These are phyloP conservation scores for Tulasnella sp. DNA, from an alignment of 768 basidiomycete genomes.

Conservation along the genomic window DNA sequence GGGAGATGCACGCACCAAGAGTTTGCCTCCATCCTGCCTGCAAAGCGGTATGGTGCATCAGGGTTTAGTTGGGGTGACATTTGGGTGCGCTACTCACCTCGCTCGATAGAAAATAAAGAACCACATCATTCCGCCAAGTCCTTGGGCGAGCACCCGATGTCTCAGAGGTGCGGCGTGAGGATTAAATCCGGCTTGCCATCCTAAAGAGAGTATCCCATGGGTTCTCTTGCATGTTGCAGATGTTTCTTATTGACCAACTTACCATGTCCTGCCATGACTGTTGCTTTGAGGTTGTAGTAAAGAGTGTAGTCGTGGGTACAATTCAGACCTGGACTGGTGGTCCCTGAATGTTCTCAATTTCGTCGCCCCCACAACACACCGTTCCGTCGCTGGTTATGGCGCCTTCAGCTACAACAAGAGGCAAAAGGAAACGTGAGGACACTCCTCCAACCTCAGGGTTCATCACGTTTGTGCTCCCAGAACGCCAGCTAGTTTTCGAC, in stretches of 20 bases:
- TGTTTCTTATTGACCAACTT: slow-evolving; percentile 11
- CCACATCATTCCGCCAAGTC: slow-evolving; percentile 91
- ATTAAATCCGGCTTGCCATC: slow-evolving; percentile 55
- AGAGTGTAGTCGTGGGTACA: slow-evolving; percentile 27
- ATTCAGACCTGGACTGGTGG: slow-evolving; percentile 34
- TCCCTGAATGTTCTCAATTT: slow-evolving; percentile 40
- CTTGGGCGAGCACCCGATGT: slow-evolving; percentile 72
- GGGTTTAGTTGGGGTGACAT: not conserved
- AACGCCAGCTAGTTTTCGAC: slow-evolving; percentile 29
- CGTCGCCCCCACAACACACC: slow-evolving; percentile 33
- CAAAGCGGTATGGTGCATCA: slow-evolving; percentile 3
- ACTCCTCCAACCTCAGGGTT: slow-evolving; percentile 17
- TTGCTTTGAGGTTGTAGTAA: slow-evolving; percentile 20
- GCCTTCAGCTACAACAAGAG: slow-evolving; percentile 28
- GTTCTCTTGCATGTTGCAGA: not conserved
- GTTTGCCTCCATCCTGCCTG: slow-evolving; percentile 68
- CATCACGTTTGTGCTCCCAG: slow-evolving; percentile 33
- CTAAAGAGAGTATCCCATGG: slow-evolving; percentile 22
- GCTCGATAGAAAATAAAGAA: slow-evolving; percentile 97
- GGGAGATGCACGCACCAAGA: slow-evolving; percentile 41
- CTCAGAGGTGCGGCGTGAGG: slow-evolving; percentile 74
- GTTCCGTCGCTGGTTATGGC: slow-evolving; percentile 48
- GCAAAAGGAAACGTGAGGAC: slow-evolving; percentile 21
- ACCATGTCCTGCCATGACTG: slow-evolving; percentile 29
- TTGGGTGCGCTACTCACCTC: slow-evolving; percentile 52